phyloP scores from a whole-genome alignment of 345 rosid genomes.

The Durio zibethinus region DNA sequence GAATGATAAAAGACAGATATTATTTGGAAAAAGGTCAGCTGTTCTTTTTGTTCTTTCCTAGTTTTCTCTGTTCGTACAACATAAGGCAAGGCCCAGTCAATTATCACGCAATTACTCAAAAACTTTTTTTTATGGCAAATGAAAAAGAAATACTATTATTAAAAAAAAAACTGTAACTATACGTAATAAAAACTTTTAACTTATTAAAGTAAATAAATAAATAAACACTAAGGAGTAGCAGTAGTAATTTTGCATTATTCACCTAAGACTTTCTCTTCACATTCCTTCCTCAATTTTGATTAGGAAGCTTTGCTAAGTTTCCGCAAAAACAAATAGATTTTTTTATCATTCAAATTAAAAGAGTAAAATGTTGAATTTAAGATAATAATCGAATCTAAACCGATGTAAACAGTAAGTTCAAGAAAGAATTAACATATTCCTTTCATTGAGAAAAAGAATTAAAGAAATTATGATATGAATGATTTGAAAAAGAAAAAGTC shows the following conservation, averaged over 20 bases:
- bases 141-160: neutral
- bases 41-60: constrained; percentile 43
- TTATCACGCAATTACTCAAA: constrained; percentile 15
- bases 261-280: constrained; percentile 24
- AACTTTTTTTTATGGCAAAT: neutral
- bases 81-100: constrained; percentile 14
- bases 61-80: neutral
- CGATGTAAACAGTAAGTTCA: neutral
- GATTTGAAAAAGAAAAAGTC: too few relatives aligned
- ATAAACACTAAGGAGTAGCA: neutral
- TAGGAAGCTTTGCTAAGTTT: constrained; percentile 18
- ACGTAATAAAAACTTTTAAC: neutral
- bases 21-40: constrained; percentile 31
- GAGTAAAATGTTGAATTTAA: neutral
- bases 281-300: constrained; percentile 22
- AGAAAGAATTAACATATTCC: too few relatives aligned
- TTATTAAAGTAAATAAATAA: neutral
- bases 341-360: neutral
- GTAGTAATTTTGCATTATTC: neutral
- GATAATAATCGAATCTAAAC: constrained; percentile 4
- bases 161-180: neutral
- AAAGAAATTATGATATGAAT: too few relatives aligned
- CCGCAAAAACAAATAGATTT: constrained; percentile 8
- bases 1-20: constrained; percentile 32
- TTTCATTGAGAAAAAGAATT: too few relatives aligned